Evolutionary conservation across 2,329 filamentous ascomycete species (phyloP), one percentile per base, ranked within the genome.

Genomic region (Teratosphaeriaceae sp.): DNA sequence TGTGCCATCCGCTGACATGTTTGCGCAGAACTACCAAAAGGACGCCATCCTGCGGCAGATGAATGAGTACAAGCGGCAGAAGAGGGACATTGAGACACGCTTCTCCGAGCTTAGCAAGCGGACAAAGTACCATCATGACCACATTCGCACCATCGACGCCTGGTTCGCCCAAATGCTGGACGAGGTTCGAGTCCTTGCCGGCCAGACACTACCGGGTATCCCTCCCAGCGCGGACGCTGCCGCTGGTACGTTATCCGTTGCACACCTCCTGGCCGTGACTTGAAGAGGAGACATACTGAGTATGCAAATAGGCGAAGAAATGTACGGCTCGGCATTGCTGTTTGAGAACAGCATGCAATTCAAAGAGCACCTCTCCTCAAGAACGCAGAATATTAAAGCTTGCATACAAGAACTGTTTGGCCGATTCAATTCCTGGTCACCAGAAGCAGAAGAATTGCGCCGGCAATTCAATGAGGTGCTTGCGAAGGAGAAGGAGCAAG

Each of bases 21-120:
- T n/a, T 21, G 11, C 30, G 57, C 67, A 94, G 88, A 80, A 84
- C 62, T 92, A 85, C 60, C 85, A 90, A 69, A 98, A 97, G 70
- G 92, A 95, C 71, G 92, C 92, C 51, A 95, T 98, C 63, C 84
- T 86, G 59, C 87, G 94, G 45, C 90, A 96, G 69, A 95, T 98
- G 88, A 86, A 88, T 62, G 92, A 97, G 68, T 96, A 94, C 68
- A 95, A 94, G 69, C 82, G 92, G 56, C 88, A 94, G 63, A 89
- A 88, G 63, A 75, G 77, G 45, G 85, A 84, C 30, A 72, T 94
- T 49, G 89, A 97, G 69, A 74, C 79, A 45, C 85, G 86, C 60
- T 72, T 96, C 48, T 83, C 83, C 60, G 85, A 94, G 52, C 72
- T 94, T 50, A 79, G 85, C 52, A 88, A 88, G 63, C 78, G 80